Evolutionary conservation across 345 rosid genomes (phyloP).

Genomic region (Clarkia xantiana): DNA sequence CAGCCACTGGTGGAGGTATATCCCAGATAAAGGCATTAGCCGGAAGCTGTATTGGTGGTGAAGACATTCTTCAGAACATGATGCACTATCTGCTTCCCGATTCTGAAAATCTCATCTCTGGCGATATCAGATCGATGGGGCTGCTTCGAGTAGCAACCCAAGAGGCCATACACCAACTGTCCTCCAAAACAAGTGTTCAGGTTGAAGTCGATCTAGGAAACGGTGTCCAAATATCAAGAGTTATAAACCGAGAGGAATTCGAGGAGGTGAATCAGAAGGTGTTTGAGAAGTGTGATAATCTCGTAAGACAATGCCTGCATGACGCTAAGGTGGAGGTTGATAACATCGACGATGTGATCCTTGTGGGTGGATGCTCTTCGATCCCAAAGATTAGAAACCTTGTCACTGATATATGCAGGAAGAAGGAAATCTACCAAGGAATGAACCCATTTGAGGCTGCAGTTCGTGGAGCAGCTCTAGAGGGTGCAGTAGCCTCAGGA

Average conservation of each 20-base stretch:
- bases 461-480: slow-evolving; percentile 71
- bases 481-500: slow-evolving; percentile 88
- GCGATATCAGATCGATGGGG: slow-evolving; percentile 32
- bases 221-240: slow-evolving; percentile 34
- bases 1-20: slow-evolving; percentile 90
- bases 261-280: slow-evolving; percentile 48
- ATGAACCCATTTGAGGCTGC: slow-evolving; percentile 66
- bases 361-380: slow-evolving; percentile 78
- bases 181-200: slow-evolving; percentile 28
- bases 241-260: slow-evolving; percentile 42
- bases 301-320: slow-evolving; percentile 44
- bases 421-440: slow-evolving; percentile 36
- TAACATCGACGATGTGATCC: slow-evolving; percentile 51
- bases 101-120: slow-evolving; percentile 25
- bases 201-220: slow-evolving; percentile 58
- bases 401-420: slow-evolving; percentile 32
- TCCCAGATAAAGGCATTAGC: slow-evolving; percentile 71
- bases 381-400: slow-evolving; percentile 43
- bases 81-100: slow-evolving; percentile 43
- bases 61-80: slow-evolving; percentile 67
- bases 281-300: slow-evolving; percentile 50
- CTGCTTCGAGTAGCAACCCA: slow-evolving; percentile 65
- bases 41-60: slow-evolving; percentile 66
- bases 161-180: slow-evolving; percentile 60
- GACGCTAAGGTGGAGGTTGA: slow-evolving; percentile 48